Evolutionary conservation across 495 filamentous ascomycete species (phyloP).

Genomic region (Geoglossum glabrum): DNA sequence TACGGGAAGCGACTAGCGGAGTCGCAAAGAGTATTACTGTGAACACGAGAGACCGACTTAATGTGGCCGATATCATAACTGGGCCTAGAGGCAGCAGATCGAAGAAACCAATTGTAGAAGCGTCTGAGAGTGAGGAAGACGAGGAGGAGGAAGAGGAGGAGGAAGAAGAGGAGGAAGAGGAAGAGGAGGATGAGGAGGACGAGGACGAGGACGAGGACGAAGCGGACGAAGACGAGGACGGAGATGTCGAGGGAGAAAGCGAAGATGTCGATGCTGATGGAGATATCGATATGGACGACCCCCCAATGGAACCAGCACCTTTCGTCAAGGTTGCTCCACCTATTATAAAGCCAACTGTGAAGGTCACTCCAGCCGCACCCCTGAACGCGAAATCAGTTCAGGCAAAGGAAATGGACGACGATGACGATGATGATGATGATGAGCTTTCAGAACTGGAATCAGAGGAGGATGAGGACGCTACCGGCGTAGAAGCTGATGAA

Average conservation of each 20-base stretch:
- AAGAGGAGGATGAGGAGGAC: conserved; percentile 26
- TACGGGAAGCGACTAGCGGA: conserved; percentile 11
- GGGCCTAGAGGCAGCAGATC: conserved; percentile 12
- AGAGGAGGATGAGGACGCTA: conserved; percentile 26
- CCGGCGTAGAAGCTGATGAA: conserved; percentile 18
- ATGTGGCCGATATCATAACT: conserved; percentile 5
- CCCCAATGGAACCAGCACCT: conserved; percentile 15
- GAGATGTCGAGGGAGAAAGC: conserved; percentile 13
- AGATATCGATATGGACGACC: conserved; percentile 27
- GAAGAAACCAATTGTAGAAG: conserved; percentile 21
- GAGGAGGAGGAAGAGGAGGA: conserved; percentile 22
- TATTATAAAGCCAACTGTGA: conserved; percentile 17
- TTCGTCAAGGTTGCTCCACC: conserved; percentile 15
- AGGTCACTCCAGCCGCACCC: conserved; percentile 19
- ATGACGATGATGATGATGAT: conserved; percentile 25
- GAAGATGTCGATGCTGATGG: conserved; percentile 35
- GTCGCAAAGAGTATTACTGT: not conserved
- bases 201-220: conserved; percentile 8
- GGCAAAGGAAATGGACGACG: conserved; percentile 37
- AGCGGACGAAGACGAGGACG: conserved; percentile 9
- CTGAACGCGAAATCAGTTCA: conserved; percentile 32
- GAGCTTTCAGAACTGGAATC: conserved; percentile 28
- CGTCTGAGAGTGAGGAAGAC: conserved; percentile 33
- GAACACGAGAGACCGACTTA: not conserved
- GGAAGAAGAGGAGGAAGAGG: conserved; percentile 37